These are phyloP conservation scores for Kodamaea neixiangensis DNA, from an alignment of 805 yeast species.

Conservation along the genomic window DNA sequence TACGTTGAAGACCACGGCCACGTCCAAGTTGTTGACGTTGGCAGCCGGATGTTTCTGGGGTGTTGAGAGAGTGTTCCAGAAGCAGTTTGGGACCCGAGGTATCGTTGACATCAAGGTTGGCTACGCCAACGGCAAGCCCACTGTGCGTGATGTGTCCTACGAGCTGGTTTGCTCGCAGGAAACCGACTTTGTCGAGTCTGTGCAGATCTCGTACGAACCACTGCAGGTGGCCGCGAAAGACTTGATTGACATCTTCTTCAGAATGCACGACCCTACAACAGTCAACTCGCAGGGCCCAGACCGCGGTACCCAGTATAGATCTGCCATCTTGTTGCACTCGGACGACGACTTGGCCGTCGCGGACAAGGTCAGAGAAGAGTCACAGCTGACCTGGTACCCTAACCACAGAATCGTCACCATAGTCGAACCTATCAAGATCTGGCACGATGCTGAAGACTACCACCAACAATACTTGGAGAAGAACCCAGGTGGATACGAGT, in stretches of 20 bases:
- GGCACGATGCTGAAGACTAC: conserved; percentile 94
- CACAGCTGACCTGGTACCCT: conserved; percentile 79
- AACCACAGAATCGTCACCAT: conserved; percentile 65
- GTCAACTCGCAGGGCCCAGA: conserved; percentile 84
- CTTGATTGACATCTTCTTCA: conserved; percentile 79
- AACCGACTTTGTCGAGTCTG: conserved; percentile 79
- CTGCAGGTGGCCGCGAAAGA: conserved; percentile 55
- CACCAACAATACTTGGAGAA: conserved; percentile 81
- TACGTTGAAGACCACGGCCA: conserved; percentile 33
- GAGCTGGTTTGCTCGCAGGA: conserved; percentile 71
- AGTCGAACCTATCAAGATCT: conserved; percentile 65
- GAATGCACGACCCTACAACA: conserved; percentile 94
- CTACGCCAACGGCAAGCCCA: conserved; percentile 80
- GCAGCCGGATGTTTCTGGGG: conserved; percentile 86
- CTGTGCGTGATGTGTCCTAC: conserved; percentile 46
- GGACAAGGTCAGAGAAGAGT: conserved; percentile 45
- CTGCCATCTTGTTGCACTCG: conserved; percentile 70
- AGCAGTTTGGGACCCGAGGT: conserved; percentile 64
- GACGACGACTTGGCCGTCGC: conserved; percentile 53
- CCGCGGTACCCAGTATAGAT: conserved; percentile 85
- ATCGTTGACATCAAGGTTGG: conserved; percentile 83
- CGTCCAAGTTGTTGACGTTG: conserved; percentile 40
- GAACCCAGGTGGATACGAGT: conserved; percentile 86
- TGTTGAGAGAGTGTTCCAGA: conserved; percentile 78
- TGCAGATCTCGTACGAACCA: conserved; percentile 85